phyloP scores from a whole-genome alignment of 2,329 filamentous ascomycete species.

The Bipolaris oryzae region DNA sequence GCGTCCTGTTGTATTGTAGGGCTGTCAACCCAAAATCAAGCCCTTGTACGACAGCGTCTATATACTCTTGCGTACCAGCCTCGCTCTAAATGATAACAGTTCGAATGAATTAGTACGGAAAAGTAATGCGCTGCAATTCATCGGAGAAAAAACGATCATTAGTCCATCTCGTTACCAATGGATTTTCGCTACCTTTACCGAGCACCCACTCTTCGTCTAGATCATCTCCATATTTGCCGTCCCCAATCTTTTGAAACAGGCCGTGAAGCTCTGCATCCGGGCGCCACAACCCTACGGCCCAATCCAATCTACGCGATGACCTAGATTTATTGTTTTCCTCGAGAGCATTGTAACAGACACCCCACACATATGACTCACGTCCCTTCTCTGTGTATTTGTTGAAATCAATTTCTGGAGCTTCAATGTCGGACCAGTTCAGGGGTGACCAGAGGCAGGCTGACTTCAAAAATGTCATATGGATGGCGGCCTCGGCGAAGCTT shows the following conservation, averaged over 20 bases:
- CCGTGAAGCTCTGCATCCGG: conserved; percentile 14
- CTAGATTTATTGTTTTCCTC: no score
- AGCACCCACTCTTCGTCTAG: neutral
- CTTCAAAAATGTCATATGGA: conserved; percentile 18
- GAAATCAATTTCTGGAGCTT: neutral
- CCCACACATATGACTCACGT: neutral
- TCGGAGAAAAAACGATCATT: no score
- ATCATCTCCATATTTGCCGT: neutral
- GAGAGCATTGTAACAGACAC: neutral
- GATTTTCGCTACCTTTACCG: no score
- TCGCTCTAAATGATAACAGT: no score
- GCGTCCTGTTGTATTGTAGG: no score
- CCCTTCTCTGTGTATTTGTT: neutral
- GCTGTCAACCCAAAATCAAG: no score
- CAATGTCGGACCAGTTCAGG: conserved; percentile 5
- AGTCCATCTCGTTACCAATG: no score
- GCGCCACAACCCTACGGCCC: conserved; percentile 5
- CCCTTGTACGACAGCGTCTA: no score
- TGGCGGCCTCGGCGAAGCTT: conserved; percentile 23
- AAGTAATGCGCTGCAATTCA: no score
- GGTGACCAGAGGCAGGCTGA: conserved; percentile 18
- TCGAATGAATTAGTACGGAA: no score
- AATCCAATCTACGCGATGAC: neutral
- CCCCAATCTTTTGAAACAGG: conserved; percentile 13
- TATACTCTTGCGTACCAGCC: no score